Conservation (phyloP, 2,329 filamentous ascomycete species). For the Sphaerulina vaccinii region DNA sequence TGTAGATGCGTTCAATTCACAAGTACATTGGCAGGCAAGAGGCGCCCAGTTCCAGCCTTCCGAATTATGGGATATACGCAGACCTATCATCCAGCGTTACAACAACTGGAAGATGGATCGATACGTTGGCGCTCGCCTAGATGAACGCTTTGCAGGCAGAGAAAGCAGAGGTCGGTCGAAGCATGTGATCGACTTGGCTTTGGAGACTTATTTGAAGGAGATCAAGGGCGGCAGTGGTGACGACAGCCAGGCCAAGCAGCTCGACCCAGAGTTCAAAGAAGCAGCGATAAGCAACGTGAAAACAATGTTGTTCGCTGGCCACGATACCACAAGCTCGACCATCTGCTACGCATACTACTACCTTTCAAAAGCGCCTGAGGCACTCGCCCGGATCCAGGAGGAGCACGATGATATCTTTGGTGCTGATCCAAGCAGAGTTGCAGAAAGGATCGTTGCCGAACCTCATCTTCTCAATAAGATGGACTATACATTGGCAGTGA, state of each 20-base stretch:
- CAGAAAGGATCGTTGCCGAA: slow-evolving; percentile 42
- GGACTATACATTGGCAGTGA: slow-evolving; percentile 52
- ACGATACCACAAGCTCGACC: slow-evolving; percentile 43
- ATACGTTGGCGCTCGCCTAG: slow-evolving; percentile 37
- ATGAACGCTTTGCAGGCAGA: slow-evolving; percentile 40
- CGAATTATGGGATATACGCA: slow-evolving; percentile 40
- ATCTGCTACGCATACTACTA: slow-evolving; percentile 44
- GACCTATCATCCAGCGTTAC: slow-evolving; percentile 37
- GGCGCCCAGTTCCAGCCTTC: slow-evolving; percentile 39
- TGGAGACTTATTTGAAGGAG: slow-evolving; percentile 42
- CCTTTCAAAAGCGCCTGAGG: slow-evolving; percentile 38
- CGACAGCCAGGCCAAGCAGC: slow-evolving; percentile 27
- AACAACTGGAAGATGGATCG: slow-evolving; percentile 40
- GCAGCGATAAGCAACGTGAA: slow-evolving; percentile 41
- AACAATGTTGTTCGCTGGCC: slow-evolving; percentile 45
- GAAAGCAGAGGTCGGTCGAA: slow-evolving; percentile 35
- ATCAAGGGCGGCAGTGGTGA: slow-evolving; percentile 31
- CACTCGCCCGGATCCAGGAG: slow-evolving; percentile 39
- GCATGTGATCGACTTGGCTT: slow-evolving; percentile 39
- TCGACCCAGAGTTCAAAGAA: slow-evolving; percentile 41
- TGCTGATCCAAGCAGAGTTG: slow-evolving; percentile 37
- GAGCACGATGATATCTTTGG: slow-evolving; percentile 57
- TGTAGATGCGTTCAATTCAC: slow-evolving; percentile 39
- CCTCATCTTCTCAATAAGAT: slow-evolving; percentile 52
- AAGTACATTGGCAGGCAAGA: slow-evolving; percentile 38